These are phyloP conservation scores for Phylloporus rhodoxanthus DNA, from an alignment of 768 basidiomycete species.

Conservation along the genomic window DNA sequence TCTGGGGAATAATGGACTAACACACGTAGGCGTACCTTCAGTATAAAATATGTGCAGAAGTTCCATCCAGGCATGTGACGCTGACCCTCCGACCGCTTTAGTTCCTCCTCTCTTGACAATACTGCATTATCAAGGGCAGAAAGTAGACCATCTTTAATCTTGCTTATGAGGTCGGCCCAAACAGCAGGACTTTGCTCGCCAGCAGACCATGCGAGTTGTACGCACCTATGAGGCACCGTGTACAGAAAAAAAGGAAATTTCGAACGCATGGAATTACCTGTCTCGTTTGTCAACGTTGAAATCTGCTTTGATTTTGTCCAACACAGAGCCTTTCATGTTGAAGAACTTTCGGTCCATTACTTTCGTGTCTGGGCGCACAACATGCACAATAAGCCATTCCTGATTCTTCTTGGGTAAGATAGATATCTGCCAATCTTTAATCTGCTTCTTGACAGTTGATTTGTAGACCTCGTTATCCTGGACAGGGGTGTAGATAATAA, in stretches of 20 bases:
- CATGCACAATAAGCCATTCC: slow-evolving; percentile 90
- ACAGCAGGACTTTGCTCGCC: slow-evolving; percentile 68
- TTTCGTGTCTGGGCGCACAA: slow-evolving; percentile 68
- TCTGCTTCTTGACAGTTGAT: slow-evolving; percentile 69
- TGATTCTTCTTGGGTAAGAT: slow-evolving; percentile 70
- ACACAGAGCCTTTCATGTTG: slow-evolving; percentile 75
- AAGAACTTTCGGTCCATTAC: slow-evolving; percentile 62
- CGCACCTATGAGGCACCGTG: slow-evolving; percentile 49
- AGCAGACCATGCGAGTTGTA: slow-evolving; percentile 72
- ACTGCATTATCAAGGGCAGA: slow-evolving; percentile 78
- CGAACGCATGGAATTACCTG: slow-evolving; percentile 37
- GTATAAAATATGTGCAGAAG: slow-evolving; percentile 93
- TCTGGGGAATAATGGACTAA: not conserved
- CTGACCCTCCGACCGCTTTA: slow-evolving; percentile 83
- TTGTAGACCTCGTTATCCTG: slow-evolving; percentile 74
- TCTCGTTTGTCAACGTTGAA: slow-evolving; percentile 89
- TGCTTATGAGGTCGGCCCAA: slow-evolving; percentile 85
- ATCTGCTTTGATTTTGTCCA: slow-evolving; percentile 88
- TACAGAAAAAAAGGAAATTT: slow-evolving; percentile 5
- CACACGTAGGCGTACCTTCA: slow-evolving; percentile 61
- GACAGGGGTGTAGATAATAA: slow-evolving; percentile 6
- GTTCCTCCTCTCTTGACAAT: slow-evolving; percentile 79
- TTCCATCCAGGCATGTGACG: slow-evolving; percentile 96
- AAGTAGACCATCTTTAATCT: slow-evolving; percentile 87
- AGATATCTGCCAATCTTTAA: slow-evolving; percentile 84